These are phyloP conservation scores for Fusarium heterosporum DNA, from an alignment of 2,329 filamentous ascomycete species.

Conservation along the genomic window DNA sequence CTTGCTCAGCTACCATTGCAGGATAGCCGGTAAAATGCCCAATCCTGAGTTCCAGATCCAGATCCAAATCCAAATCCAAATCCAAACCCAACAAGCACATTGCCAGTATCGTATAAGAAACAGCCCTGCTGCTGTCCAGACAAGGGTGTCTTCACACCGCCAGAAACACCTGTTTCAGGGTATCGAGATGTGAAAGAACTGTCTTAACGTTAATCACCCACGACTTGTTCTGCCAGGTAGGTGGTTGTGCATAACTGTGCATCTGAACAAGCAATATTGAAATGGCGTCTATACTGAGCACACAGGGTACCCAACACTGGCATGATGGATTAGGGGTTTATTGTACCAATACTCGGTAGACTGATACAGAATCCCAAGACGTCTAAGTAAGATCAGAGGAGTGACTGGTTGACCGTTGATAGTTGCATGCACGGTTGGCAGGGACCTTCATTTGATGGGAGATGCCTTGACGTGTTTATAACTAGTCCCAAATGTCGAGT, in stretches of 20 bases:
- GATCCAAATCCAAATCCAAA: too few relatives aligned
- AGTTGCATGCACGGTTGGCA: constrained; percentile 7
- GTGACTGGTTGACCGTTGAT: background rate
- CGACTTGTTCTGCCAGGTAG: background rate
- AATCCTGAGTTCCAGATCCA: background rate
- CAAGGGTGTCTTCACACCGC: constrained; percentile 38
- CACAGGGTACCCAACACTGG: background rate
- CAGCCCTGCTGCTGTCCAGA: constrained; percentile 12
- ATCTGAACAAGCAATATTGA: constrained; percentile 9
- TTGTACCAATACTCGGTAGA: background rate
- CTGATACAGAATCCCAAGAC: background rate
- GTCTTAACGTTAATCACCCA: background rate
- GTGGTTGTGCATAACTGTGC: background rate
- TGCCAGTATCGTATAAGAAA: background rate
- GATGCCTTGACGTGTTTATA: constrained; percentile 5
- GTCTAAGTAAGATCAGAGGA: constrained; percentile 1
- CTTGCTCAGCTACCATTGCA: constrained; percentile 4
- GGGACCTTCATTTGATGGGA: background rate
- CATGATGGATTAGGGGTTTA: background rate
- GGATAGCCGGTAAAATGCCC: constrained; percentile 19
- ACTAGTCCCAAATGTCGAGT: background rate
- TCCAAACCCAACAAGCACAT: background rate
- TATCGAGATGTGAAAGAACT: constrained; percentile 29
- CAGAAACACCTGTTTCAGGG: constrained; percentile 38
- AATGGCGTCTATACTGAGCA: background rate